phyloP scores from a whole-genome alignment of 2,329 filamentous ascomycete genomes.

The Graphiopsis chlorocephala region DNA sequence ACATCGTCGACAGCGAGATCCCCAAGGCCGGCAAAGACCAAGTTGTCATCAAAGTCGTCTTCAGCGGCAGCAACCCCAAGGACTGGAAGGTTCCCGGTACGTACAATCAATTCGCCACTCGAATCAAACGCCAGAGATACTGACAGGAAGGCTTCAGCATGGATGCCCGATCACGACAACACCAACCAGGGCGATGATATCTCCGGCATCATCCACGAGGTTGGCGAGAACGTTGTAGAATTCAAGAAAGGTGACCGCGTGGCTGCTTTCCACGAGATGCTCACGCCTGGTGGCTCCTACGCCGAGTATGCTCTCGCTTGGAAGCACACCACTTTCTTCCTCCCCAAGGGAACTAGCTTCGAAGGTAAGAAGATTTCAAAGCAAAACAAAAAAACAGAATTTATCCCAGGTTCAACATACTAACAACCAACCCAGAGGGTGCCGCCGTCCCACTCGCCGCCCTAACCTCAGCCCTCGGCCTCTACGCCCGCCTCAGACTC shows the following conservation, averaged over 20 bases:
- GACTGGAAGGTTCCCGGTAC: slow-evolving; percentile 26
- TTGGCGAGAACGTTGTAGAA: slow-evolving; percentile 55
- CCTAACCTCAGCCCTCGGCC: slow-evolving; percentile 46
- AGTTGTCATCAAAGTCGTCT: slow-evolving; percentile 34
- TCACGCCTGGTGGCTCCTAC: slow-evolving; percentile 51
- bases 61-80: slow-evolving; percentile 34
- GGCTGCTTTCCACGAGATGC: slow-evolving; percentile 55
- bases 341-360: slow-evolving; percentile 50
- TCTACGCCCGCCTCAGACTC: slow-evolving; percentile 44
- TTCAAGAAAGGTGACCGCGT: slow-evolving; percentile 59
- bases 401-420: not conserved
- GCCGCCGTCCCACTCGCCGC: slow-evolving; percentile 47
- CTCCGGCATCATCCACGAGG: slow-evolving; percentile 48
- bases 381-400: not conserved
- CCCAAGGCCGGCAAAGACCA: slow-evolving; percentile 38
- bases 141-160: slow-evolving; percentile 18
- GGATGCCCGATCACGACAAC: slow-evolving; percentile 17
- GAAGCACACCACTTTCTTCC: slow-evolving; percentile 56
- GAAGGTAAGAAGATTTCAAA: slow-evolving; percentile 42
- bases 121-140: not conserved
- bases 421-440: slow-evolving; percentile 36
- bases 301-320: slow-evolving; percentile 61
- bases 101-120: not conserved
- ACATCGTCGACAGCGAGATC: slow-evolving; percentile 42
- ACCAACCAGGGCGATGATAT: slow-evolving; percentile 35